Conservation (phyloP, 2,329 filamentous ascomycete species). For the Rhinocladiella mackenziei region DNA sequence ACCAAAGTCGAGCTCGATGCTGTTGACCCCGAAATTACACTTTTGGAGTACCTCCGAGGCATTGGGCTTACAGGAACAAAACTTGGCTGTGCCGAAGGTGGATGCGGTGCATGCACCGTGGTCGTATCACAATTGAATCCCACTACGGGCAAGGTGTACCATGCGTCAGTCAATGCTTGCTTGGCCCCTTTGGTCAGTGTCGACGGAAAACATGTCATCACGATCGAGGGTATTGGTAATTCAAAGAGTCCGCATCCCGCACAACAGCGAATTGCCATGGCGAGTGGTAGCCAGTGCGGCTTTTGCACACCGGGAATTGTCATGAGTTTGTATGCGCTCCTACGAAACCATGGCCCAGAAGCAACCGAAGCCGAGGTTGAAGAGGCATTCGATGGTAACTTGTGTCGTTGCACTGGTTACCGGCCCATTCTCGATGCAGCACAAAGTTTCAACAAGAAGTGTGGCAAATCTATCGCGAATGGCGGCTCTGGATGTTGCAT, state of each 20-base stretch:
- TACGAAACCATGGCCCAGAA: conserved; percentile 64
- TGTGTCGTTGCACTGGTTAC: conserved; percentile 95
- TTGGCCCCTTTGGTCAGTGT: conserved; percentile 87
- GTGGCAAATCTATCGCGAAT: conserved; percentile 54
- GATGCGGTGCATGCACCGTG: conserved; percentile 93
- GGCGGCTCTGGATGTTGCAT: conserved; percentile 68
- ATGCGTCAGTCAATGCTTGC: conserved; percentile 95
- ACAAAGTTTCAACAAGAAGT: conserved; percentile 71
- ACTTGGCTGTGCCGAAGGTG: conserved; percentile 91
- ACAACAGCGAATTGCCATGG: conserved; percentile 85
- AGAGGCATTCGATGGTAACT: conserved; percentile 93
- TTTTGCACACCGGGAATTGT: conserved; percentile 98
- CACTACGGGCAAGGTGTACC: conserved; percentile 86
- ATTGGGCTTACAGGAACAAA: conserved; percentile 95
- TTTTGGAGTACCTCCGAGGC: conserved; percentile 87
- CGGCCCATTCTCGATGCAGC: conserved; percentile 90
- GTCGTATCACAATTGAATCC: conserved; percentile 90
- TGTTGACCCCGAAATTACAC: conserved; percentile 83
- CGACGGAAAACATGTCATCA: conserved; percentile 97
- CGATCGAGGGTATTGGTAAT: conserved; percentile 91
- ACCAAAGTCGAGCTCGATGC: conserved; percentile 81
- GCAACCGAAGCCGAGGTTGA: conserved; percentile 82
- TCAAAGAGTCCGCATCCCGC: conserved; percentile 80
- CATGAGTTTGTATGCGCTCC: conserved; percentile 90
- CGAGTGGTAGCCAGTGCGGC: conserved; percentile 88